Conservation (phyloP, 768 basidiomycete species). For the Sporobolomyces pararoseus region DNA sequence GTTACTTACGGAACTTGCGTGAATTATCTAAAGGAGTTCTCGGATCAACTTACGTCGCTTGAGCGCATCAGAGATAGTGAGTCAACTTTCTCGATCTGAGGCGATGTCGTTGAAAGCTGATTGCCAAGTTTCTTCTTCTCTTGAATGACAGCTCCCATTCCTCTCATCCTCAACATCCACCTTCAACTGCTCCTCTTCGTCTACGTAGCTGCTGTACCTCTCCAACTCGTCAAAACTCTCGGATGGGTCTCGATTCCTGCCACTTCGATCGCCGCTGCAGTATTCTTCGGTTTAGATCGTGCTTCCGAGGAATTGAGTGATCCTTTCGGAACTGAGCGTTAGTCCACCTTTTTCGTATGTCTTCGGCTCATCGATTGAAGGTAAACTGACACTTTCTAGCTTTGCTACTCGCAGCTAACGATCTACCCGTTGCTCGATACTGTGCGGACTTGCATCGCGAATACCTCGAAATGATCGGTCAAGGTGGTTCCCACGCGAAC, state of each 20-base stretch:
- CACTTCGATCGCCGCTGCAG: slow-evolving; percentile 19
- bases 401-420: slow-evolving; percentile 20
- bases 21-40: slow-evolving; percentile 19
- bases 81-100: background rate
- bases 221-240: slow-evolving; percentile 31
- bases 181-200: slow-evolving; percentile 39
- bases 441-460: slow-evolving; percentile 34
- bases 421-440: slow-evolving; percentile 34
- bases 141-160: slow-evolving; percentile 31
- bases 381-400: too few species aligned
- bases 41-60: slow-evolving; percentile 35
- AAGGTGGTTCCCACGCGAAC: slow-evolving; percentile 19
- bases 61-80: slow-evolving; percentile 40
- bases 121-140: background rate
- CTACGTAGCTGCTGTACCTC: slow-evolving; percentile 37
- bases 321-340: slow-evolving; percentile 36
- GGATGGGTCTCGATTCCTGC: slow-evolving; percentile 32
- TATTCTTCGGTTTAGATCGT: slow-evolving; percentile 34
- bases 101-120: background rate
- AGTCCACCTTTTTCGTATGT: background rate
- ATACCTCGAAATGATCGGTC: slow-evolving; percentile 34
- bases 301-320: slow-evolving; percentile 36
- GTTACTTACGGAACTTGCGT: slow-evolving; percentile 25
- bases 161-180: slow-evolving; percentile 39
- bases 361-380: too few species aligned